Percentiles rank a stretch among this genome's conserved stretches.
These are phyloP conservation scores for Dactylonectria estremocensis DNA, from an alignment of 2,329 filamentous ascomycete genomes.

Conservation along the genomic window DNA sequence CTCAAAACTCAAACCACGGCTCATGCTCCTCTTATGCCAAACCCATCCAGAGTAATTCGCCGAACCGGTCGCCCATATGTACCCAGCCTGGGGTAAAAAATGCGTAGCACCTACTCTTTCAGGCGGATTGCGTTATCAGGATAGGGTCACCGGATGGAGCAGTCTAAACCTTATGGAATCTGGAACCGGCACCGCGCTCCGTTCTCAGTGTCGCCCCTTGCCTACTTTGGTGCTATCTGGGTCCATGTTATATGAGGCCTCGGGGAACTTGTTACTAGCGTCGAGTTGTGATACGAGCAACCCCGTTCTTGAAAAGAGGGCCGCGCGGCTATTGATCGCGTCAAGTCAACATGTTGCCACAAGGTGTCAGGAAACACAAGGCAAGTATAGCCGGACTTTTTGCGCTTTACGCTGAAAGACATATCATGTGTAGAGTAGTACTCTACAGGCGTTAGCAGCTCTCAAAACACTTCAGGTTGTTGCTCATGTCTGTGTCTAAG, in stretches of 20 bases:
- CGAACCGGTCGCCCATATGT: conserved; percentile 1
- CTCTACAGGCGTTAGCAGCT: background rate
- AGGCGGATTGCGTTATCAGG: conserved; percentile 26
- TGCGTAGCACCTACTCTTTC: conserved; percentile 23
- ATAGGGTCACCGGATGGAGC: conserved; percentile 25
- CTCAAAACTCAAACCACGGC: background rate
- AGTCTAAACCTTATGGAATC: conserved; percentile 13
- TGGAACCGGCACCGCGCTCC: conserved; percentile 8
- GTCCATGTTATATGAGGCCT: conserved; percentile 5
- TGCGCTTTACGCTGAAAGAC: background rate
- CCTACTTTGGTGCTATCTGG: conserved; percentile 22
- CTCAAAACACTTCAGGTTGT: background rate
- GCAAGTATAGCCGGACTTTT: background rate
- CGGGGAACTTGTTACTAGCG: conserved; percentile 15
- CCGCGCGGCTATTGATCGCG: conserved; percentile 13
- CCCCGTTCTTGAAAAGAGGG: conserved; percentile 14
- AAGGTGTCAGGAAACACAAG: background rate
- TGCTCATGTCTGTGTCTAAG: too few relatives aligned
- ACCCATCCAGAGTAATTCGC: conserved; percentile 8
- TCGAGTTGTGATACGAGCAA: conserved; percentile 12
- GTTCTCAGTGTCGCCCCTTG: conserved; percentile 14
- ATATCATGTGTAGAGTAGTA: background rate
- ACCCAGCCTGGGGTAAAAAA: background rate
- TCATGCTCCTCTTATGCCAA: conserved; percentile 10
- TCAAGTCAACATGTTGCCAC: background rate